phyloP scores from a whole-genome alignment of 306 rosid genomes.

The Citrullus colocynthis region DNA sequence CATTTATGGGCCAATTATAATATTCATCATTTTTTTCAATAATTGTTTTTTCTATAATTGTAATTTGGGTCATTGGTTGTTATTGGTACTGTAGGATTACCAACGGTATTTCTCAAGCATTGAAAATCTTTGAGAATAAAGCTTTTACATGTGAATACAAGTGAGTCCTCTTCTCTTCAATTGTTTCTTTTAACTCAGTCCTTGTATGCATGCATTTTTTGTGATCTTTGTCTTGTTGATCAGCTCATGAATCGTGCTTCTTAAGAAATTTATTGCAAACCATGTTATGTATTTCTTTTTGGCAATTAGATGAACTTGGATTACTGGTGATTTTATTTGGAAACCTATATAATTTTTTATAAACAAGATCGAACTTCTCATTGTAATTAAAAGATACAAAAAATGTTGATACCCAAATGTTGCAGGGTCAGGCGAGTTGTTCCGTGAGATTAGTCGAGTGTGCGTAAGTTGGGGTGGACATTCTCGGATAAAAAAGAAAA shows the following conservation, averaged over 20 bases:
- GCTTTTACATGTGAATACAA: conserved; percentile 87
- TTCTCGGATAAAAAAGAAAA: no score
- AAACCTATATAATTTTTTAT: no score
- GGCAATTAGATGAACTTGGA: no score
- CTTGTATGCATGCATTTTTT: neutral
- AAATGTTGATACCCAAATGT: no score
- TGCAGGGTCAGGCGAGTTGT: no score
- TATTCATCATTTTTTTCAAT: neutral
- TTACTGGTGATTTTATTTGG: no score
- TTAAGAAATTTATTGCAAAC: neutral
- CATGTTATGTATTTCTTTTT: neutral
- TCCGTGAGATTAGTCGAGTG: no score
- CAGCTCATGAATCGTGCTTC: neutral
- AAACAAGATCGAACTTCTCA: no score
- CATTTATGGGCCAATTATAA: conserved; percentile 11
- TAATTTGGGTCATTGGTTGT: conserved; percentile 7
- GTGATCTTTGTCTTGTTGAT: neutral
- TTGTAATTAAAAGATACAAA: no score
- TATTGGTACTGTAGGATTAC: conserved; percentile 45
- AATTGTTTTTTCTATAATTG: neutral
- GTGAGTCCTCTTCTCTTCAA: conserved; percentile 28
- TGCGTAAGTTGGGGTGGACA: no score
- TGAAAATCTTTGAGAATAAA: conserved; percentile 68
- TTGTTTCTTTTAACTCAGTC: conserved; percentile 2
- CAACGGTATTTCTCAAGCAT: conserved; percentile 67